Conservation (phyloP, 2,329 filamentous ascomycete genomes). For the Aspergillus hiratsukae region DNA sequence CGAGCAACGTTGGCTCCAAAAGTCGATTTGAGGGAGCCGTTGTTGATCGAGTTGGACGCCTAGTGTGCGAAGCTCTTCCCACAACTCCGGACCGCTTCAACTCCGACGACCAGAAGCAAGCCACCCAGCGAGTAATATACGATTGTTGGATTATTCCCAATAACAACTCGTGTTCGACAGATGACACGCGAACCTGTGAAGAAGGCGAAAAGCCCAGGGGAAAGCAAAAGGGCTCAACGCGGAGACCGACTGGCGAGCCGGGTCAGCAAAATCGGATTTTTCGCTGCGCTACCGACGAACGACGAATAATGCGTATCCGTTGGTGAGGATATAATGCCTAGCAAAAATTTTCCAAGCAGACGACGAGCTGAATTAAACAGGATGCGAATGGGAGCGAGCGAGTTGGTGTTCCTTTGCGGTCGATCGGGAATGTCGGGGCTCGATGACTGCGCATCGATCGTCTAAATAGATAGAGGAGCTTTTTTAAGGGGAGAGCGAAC, state of each 20-base stretch:
- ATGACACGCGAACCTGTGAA: conserved; percentile 4
- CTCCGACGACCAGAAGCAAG: background rate
- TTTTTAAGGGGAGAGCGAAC: conserved; percentile 20
- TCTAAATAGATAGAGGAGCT: conserved; percentile 10
- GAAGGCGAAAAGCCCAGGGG: conserved; percentile 10
- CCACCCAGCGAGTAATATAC: background rate
- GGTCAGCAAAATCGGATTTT: conserved; percentile 18
- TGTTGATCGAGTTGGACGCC: background rate
- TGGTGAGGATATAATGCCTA: background rate
- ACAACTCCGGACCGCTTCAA: background rate
- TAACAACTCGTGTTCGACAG: background rate
- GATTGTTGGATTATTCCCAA: background rate
- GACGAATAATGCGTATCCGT: conserved; percentile 1
- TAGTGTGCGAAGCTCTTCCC: background rate
- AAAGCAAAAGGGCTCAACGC: conserved; percentile 9
- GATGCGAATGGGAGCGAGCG: conserved; percentile 1
- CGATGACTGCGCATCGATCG: conserved; percentile 14
- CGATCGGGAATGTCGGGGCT: conserved; percentile 12
- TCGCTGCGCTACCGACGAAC: conserved; percentile 11
- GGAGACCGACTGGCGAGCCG: conserved; percentile 19
- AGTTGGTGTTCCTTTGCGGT: conserved; percentile 7
- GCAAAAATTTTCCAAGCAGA: background rate
- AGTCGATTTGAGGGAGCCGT: conserved; percentile 1
- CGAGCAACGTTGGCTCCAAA: conserved; percentile 25
- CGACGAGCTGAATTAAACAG: conserved; percentile 1